Evolutionary conservation across 257 asterid species (phyloP), one percentile per base, ranked within the genome.

Genomic region (Solanum pinnatisectum): DNA sequence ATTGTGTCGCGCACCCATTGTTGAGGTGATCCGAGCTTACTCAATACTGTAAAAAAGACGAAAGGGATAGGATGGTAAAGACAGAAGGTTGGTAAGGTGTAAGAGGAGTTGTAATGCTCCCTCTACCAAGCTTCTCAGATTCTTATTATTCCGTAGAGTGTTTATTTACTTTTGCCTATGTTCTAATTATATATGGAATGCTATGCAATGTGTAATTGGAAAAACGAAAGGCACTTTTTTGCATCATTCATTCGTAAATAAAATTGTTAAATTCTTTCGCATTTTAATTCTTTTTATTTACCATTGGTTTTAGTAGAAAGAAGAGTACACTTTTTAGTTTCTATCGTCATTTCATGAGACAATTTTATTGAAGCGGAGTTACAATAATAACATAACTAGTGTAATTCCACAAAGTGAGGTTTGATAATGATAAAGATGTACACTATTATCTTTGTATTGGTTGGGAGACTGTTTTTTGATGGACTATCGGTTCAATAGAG

Each of bases 21-120:
- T 96, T 10, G 98, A 96, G 95, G 99, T 96, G 93, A 91, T 96
- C 88, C 92, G 98, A 90, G 98, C 99, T 88, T 96, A 96, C 95
- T 93, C 98, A 74, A 93, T 95, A 92, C 92, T 95, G 92, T 96
- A 92, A 92, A 92, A 88, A 91, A 6, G 10, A 9, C 25, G 39
- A 56, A 49, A 89, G 49, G 37, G 59, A 84, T 79, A 60, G 88
- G 87, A 84, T 18, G 91, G 87, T 90, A 87, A 74, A 89, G 87
- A 89, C 65, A 52, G 93, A 84, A 84, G 71, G 65, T 73, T 71
- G 92, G 88, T 73, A 77, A 74, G 90, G 82, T 88, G 73, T 14
- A 91, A 72, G 90, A 86, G 93, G 91, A 87, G 92, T 88, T 88
- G 33, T 84, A 87, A 87, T 86, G 85, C 14, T 84, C 86, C 79